These are phyloP conservation scores for Colletotrichum tabaci DNA, from an alignment of 2,329 filamentous ascomycete species.

Conservation along the genomic window DNA sequence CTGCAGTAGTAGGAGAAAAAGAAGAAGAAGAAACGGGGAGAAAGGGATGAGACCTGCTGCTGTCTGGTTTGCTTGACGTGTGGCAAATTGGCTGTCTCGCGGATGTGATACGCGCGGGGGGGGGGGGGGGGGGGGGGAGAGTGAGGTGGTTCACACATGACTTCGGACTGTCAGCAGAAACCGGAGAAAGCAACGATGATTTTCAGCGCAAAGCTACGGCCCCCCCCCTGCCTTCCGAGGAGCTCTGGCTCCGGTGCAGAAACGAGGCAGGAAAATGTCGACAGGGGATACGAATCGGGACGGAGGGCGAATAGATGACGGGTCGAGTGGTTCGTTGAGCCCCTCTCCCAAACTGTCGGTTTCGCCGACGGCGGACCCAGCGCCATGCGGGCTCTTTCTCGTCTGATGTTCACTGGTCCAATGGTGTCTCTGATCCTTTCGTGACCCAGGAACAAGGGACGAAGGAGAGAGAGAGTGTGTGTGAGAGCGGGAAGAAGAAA, in stretches of 20 bases:
- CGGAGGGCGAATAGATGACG: neutral
- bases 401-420: neutral
- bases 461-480: neutral
- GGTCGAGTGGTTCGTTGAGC: neutral
- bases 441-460: conserved; percentile 1
- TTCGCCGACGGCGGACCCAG: conserved; percentile 21
- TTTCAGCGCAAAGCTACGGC: neutral
- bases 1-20: neutral
- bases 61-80: conserved; percentile 20
- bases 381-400: neutral
- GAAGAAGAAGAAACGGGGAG: too few relatives aligned
- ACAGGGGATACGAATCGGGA: conserved; percentile 12
- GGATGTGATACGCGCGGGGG: conserved; percentile 1
- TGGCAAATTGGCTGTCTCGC: conserved; percentile 30
- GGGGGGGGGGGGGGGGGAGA: too few relatives aligned
- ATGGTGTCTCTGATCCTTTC: neutral
- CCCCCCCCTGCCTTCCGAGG: neutral
- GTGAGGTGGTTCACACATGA: neutral
- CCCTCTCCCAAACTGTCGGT: conserved; percentile 21
- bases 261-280: neutral
- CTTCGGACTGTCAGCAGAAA: neutral
- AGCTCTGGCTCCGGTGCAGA: neutral
- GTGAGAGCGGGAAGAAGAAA: neutral
- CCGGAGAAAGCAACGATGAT: too few relatives aligned
- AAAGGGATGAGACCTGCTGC: neutral